Evolutionary conservation across 2,329 filamentous ascomycete species (phyloP).

Genomic region (Apiospora sp.): DNA sequence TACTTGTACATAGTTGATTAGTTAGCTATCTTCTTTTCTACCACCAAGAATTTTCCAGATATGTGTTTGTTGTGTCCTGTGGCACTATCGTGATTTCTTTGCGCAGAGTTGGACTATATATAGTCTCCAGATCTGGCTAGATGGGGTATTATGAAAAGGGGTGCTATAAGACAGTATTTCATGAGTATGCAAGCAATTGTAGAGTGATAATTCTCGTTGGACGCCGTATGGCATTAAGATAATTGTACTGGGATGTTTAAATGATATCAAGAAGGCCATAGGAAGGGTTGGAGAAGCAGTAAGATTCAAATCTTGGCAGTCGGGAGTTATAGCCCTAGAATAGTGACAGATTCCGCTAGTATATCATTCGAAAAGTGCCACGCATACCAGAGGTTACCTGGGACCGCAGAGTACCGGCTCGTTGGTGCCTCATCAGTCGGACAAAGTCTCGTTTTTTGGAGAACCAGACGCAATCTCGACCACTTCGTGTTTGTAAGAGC

Average conservation of each 20-base stretch:
- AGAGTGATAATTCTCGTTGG: too few species aligned
- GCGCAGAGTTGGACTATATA: too few species aligned
- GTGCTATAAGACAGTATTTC: too few species aligned
- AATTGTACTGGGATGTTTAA: too few species aligned
- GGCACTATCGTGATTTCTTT: neutral
- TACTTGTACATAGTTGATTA: conserved; percentile 7
- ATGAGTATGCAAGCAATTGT: too few species aligned
- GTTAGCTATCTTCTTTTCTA: conserved; percentile 5
- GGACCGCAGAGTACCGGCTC: neutral
- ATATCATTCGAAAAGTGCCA: neutral
- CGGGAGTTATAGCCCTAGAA: too few species aligned
- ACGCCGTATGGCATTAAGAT: too few species aligned
- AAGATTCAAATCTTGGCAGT: too few species aligned
- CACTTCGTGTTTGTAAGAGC: neutral
- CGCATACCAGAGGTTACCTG: neutral
- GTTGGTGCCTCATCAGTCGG: neutral
- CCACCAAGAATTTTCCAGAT: neutral
- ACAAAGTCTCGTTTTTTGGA: neutral
- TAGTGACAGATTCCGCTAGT: neutral
- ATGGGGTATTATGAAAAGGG: too few species aligned
- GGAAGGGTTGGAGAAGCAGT: too few species aligned
- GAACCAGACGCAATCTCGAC: neutral
- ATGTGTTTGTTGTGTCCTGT: neutral
- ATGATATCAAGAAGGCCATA: too few species aligned
- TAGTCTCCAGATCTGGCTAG: too few species aligned